Evolutionary conservation across 768 basidiomycete genomes (phyloP), one percentile per base, ranked within the genome.

Genomic region (Suillus alpinus): DNA sequence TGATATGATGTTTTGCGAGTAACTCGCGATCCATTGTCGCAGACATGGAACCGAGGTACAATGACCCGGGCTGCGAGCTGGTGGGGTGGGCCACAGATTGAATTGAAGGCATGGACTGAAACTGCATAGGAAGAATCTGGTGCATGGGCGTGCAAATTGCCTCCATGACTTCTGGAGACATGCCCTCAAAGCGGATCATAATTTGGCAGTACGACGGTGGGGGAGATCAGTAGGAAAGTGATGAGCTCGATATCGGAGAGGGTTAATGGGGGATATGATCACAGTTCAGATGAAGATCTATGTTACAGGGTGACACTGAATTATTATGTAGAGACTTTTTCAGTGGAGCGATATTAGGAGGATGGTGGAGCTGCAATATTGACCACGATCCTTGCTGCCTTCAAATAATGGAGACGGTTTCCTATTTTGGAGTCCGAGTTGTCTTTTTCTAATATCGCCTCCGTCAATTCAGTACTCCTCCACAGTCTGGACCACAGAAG

Each of bases 141-240:
- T 92, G 89, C 90, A 92, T 91, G 0, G 90, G 90, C 0, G 89
- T 92, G 76, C 89, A 91, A 86, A 92, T 89, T 7, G 90, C 86
- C 71, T 90, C 87, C 81, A 88, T 85, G 53, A 91, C 87, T 67
- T 91, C 89, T 32, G 85, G 83, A 13, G 89, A 80, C 62, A 91
- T 77, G 59, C 79, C 83, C 71, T 91, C 89, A 79, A 91, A 91
- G 57, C 89, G 85, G 70, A 92, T 91, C 89, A 91, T 91, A 26
- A 32, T 61, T n/a, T 44, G 4, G 43, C 32, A 52, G 53, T 4
- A 57, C 23, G 9, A 59, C 40, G 43, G 51, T 26, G 26, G 55
- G 46, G 53, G 41, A 44, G n/a, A 4, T 29, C 32, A 47, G 32
- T 18, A 14, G 16, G 41, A n/a, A 55, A 56, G 26, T 51, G 58